Conservation (phyloP, 805 yeast species). For the Torulaspora gathmanii region DNA sequence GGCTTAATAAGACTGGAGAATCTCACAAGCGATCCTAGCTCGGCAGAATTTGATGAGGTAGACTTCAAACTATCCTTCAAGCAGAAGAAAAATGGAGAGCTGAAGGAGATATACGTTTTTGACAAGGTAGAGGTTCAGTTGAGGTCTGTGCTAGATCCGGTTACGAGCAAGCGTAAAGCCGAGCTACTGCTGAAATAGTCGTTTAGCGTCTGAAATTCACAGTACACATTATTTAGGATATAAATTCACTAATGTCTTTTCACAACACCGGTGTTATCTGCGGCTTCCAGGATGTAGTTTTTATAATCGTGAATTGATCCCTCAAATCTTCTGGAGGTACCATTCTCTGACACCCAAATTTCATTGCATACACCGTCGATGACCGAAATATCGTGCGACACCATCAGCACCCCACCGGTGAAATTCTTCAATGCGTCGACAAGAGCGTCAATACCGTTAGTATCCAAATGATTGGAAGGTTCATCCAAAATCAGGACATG, state of each 20-base stretch:
- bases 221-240: not conserved
- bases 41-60: constrained; percentile 72
- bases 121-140: constrained; percentile 83
- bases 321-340: constrained; percentile 66
- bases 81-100: constrained; percentile 41
- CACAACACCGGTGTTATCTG: constrained; percentile 87
- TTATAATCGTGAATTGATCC: constrained; percentile 88
- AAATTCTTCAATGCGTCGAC: constrained; percentile 82
- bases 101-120: constrained; percentile 62
- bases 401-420: constrained; percentile 96
- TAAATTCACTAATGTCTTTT: constrained; percentile 53
- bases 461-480: constrained; percentile 98
- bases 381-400: constrained; percentile 92
- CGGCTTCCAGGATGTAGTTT: constrained; percentile 73
- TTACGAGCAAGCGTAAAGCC: constrained; percentile 89
- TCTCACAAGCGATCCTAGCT: constrained; percentile 56
- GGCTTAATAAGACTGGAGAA: constrained; percentile 81
- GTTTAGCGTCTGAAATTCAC: not conserved
- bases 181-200: constrained; percentile 53
- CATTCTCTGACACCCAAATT: constrained; percentile 92
- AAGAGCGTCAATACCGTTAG: constrained; percentile 93
- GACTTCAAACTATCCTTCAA: constrained; percentile 60
- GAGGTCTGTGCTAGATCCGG: constrained; percentile 74
- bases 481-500: constrained; percentile 91
- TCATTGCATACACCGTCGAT: constrained; percentile 86